Conservation (phyloP, 2,329 filamentous ascomycete genomes). For the Aureobasidium sp. region DNA sequence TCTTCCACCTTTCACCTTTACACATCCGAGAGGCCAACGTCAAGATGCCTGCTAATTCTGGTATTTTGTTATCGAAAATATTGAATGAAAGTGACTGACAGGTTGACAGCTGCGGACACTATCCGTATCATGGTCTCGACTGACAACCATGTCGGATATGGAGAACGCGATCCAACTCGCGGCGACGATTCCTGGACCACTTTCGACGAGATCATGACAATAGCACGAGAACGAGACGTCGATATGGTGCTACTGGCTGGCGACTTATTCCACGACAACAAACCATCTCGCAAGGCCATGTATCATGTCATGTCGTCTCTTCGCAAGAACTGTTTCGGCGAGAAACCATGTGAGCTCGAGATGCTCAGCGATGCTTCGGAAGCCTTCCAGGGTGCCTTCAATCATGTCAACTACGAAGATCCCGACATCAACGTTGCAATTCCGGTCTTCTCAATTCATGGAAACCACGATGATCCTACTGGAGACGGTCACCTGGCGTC, state of each 20-base stretch:
- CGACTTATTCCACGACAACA: constrained; percentile 97
- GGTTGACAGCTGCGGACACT: constrained; percentile 58
- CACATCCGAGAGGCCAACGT: background rate
- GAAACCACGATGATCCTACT: constrained; percentile 97
- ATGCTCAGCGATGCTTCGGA: constrained; percentile 89
- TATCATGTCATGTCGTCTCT: constrained; percentile 96
- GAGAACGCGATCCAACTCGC: constrained; percentile 87
- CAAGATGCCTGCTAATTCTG: constrained; percentile 11
- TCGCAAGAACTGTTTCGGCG: constrained; percentile 86
- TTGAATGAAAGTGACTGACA: background rate
- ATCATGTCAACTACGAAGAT: constrained; percentile 96
- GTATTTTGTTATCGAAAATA: background rate
- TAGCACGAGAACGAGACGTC: constrained; percentile 82
- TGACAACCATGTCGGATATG: constrained; percentile 96
- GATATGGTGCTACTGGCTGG: constrained; percentile 96
- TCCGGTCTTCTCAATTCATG: constrained; percentile 96
- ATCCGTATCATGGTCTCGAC: constrained; percentile 92
- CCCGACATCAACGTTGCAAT: constrained; percentile 95
- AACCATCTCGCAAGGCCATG: constrained; percentile 89
- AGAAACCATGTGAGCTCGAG: constrained; percentile 91
- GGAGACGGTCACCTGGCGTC: constrained; percentile 89
- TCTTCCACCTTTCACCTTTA: background rate
- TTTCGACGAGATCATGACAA: constrained; percentile 89
- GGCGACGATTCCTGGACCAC: constrained; percentile 95
- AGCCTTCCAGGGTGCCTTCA: constrained; percentile 80